Conservation (phyloP, 495 filamentous ascomycete genomes). For the Aspergillus kassunensis region DNA sequence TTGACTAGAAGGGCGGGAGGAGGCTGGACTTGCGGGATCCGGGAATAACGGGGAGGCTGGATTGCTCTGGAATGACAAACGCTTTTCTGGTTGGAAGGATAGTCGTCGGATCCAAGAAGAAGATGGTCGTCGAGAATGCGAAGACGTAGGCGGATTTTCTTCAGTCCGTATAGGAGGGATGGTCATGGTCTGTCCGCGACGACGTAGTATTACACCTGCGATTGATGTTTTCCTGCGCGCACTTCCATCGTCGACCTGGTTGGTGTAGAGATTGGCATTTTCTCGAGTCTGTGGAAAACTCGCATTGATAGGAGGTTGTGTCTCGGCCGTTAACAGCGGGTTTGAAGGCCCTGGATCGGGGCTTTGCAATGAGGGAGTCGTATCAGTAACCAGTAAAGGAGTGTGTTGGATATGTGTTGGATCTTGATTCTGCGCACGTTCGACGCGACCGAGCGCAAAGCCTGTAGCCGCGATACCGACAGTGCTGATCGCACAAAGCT, state of each 20-base stretch:
- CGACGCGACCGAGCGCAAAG: slow-evolving; percentile 58
- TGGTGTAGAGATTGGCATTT: slow-evolving; percentile 7
- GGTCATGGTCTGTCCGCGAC: slow-evolving; percentile 39
- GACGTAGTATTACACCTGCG: slow-evolving; percentile 46
- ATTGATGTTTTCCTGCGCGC: slow-evolving; percentile 45
- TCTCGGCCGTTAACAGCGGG: slow-evolving; percentile 17
- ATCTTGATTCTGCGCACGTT: slow-evolving; percentile 32
- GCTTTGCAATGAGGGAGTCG: slow-evolving; percentile 20
- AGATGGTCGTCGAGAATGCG: slow-evolving; percentile 43
- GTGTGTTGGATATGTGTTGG: slow-evolving; percentile 25
- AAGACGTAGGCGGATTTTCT: slow-evolving; percentile 33
- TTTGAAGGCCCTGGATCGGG: slow-evolving; percentile 25
- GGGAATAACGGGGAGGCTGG: slow-evolving; percentile 68
- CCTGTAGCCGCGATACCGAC: slow-evolving; percentile 64
- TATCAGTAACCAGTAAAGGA: slow-evolving; percentile 15
- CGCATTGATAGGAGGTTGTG: slow-evolving; percentile 8
- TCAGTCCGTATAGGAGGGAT: slow-evolving; percentile 28
- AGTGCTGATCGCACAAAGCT: slow-evolving; percentile 71
- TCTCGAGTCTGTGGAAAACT: slow-evolving; percentile 6
- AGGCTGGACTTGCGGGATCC: slow-evolving; percentile 64
- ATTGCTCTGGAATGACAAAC: slow-evolving; percentile 58
- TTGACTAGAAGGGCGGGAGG: slow-evolving; percentile 42
- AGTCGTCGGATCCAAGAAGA: slow-evolving; percentile 76
- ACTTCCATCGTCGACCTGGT: slow-evolving; percentile 17
- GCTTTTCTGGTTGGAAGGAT: slow-evolving; percentile 71